Evolutionary conservation across 495 filamentous ascomycete genomes (phyloP).

Genomic region (Penicillium samsonianum): DNA sequence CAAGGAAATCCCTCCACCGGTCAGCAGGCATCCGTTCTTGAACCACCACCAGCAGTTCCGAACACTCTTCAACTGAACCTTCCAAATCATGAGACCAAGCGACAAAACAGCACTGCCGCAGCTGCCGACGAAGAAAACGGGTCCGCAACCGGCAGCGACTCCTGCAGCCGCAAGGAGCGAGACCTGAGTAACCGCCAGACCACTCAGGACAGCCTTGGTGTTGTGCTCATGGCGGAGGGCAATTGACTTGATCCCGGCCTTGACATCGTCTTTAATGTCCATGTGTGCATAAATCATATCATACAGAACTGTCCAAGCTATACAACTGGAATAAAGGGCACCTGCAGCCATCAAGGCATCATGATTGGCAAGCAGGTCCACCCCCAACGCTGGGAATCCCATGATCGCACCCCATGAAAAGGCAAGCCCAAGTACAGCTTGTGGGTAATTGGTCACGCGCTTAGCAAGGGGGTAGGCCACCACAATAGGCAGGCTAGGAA

Average conservation of each 20-base stretch:
- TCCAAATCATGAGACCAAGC: constrained; percentile 84
- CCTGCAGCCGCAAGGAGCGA: constrained; percentile 80
- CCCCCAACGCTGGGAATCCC: constrained; percentile 89
- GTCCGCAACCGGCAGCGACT: constrained; percentile 69
- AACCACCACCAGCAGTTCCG: constrained; percentile 99
- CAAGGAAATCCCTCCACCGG: constrained; percentile 64
- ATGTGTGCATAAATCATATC: constrained; percentile 99
- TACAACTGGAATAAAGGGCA: constrained; percentile 78
- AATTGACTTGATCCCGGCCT: constrained; percentile 94
- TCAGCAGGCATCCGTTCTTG: constrained; percentile 67
- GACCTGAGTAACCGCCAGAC: constrained; percentile 73
- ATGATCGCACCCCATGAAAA: constrained; percentile 98
- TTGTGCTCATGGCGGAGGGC: constrained; percentile 84
- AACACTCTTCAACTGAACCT: constrained; percentile 79
- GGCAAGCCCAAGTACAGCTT: constrained; percentile 85
- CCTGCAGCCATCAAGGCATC: constrained; percentile 66
- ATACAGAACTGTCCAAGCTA: constrained; percentile 93
- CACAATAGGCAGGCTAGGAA: constrained; percentile 82
- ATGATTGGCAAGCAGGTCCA: constrained; percentile 71
- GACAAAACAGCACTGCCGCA: constrained; percentile 79
- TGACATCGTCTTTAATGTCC: constrained; percentile 92
- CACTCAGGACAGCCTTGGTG: constrained; percentile 82
- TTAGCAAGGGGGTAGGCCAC: constrained; percentile 88
- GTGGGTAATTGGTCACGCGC: constrained; percentile 90
- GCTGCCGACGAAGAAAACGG: constrained; percentile 79